Base-by-base conservation (phyloP, 2,329 filamentous ascomycete genomes). In the Pseudogymnoascus sp. region DNA sequence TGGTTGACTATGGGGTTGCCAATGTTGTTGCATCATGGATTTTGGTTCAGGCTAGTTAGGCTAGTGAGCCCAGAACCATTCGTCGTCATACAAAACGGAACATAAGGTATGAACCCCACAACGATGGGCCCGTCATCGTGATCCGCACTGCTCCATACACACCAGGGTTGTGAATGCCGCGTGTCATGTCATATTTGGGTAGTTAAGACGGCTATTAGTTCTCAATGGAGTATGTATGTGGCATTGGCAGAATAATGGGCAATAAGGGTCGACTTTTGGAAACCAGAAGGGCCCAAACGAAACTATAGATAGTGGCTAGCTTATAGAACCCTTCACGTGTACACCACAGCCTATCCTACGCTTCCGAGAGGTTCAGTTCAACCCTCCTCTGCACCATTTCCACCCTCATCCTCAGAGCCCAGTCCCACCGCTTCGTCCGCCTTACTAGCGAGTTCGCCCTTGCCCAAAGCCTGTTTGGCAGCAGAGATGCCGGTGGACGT, bases 401-500 rank as follows among this genome's bases (percentile, higher is more conserved):
- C 50, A 56, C 50, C 28, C 28, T 56, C 50, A 22, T 33, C 28
- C 35, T 56, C 50, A 22, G 28, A 33, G 28, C 28, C 50, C 28
- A 56, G 28, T 35, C 50, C 50, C n/a, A 56, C 50, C 10, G 50
- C 50, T 33, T 56, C 28, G 50, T 56, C 50, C 16, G 50, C 50
- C 50, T 19, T 56, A 2, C 50, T 56, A 28, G 28, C n/a, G 10
- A 24, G 73, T 64, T 80, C 75, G 24, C 75, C 72, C 67, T 77
- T 76, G n/a, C 77, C 77, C 1, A 70, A 69, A 28, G 77, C 74
- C 66, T 79, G 76, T 66, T 82, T 81, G 0, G 86, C 84, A 6
- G 83, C 86, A 40, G 83, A 77, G 53, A 91, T 79, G 2, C 89
- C 89, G 7, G 83, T 84, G 0, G 88, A 87, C 0, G 88, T 90